phyloP scores from a whole-genome alignment of 2,329 filamentous ascomycete species.

The Exutisphaerella laricina region DNA sequence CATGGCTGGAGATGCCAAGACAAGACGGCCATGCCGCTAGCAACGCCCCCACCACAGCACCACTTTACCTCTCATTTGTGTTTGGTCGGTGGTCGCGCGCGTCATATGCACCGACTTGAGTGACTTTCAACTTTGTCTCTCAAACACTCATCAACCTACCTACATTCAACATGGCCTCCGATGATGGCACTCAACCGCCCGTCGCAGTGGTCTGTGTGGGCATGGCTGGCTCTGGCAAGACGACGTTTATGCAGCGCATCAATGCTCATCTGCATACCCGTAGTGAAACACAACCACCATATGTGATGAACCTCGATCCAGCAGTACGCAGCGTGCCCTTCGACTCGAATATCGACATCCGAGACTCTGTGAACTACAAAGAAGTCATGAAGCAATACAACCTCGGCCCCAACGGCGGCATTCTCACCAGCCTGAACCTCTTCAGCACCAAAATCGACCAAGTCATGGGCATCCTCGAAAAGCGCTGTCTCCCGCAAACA shows the following conservation, averaged over 20 bases:
- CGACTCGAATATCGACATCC: conserved; percentile 96
- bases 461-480: conserved; percentile 82
- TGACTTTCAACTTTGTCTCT: too few species aligned
- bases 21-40: too few species aligned
- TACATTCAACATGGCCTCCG: conserved; percentile 11
- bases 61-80: too few species aligned
- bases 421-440: conserved; percentile 88
- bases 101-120: too few species aligned
- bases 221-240: conserved; percentile 98
- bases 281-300: conserved; percentile 63
- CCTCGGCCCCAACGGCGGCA: conserved; percentile 92
- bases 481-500: conserved; percentile 51
- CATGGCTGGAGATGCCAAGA: conserved; percentile 1
- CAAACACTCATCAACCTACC: conserved; percentile 1
- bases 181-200: conserved; percentile 43
- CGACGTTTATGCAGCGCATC: conserved; percentile 99
- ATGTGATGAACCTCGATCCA: conserved; percentile 95
- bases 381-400: conserved; percentile 99
- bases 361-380: conserved; percentile 98
- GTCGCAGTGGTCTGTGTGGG: conserved; percentile 88
- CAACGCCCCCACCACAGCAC: too few species aligned
- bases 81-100: too few species aligned
- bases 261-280: conserved; percentile 79
- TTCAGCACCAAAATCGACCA: conserved; percentile 99
- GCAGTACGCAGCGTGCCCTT: conserved; percentile 91